Base-by-base conservation (phyloP, 1,284 basidiomycete genomes). In the Veloporphyrellus conicus region DNA sequence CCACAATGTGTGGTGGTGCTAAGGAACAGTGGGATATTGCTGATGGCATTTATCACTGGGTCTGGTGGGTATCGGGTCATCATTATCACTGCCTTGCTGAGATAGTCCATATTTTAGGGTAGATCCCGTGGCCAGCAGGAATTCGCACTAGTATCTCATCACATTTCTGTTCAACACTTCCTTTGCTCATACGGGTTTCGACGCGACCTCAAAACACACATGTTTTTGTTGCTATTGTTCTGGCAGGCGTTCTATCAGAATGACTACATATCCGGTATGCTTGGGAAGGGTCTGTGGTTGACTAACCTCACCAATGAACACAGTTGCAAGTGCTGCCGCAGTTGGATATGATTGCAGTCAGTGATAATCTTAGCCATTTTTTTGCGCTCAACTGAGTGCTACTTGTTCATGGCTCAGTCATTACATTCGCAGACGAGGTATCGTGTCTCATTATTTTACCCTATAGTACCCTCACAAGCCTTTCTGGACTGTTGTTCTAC, bases 371-470 rank as follows among this genome's bases (percentile, higher is more conserved):
- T 45, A 14, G 15, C 22, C 16, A 3, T 33, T 33, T 32, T 29
- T 22, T 32, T 5, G 5, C 46, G 22, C 15, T 45, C 20, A 45
- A 32, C 14, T 10, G 32, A 22, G 19, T 5, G 11, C 3, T 20
- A 2, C 23, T 10, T 14, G n/a, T 8, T 4, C 19, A 11, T 7
- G 9, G n/a, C 25, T 14, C 36, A 52, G 45, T 53, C 32, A 39
- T 52, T 25, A 48, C 39, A 7, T 23, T 52, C 29, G 2, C 50
- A 1, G 25, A 9, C 20, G 50, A 52, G 41, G 50, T 53, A 32
- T 14, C 11, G 5, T 19, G 51, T 48, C 32, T 12, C 7, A 15
- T 10, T 9, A 4, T 22, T 36, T 15, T 4, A 8, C 15, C 20
- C 14, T 19, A 6, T 28, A 6, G 10, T 27, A 27, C 10, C 25